These are phyloP conservation scores for Hemileccinum rubropunctum DNA, from an alignment of 768 basidiomycete genomes.

Conservation along the genomic window DNA sequence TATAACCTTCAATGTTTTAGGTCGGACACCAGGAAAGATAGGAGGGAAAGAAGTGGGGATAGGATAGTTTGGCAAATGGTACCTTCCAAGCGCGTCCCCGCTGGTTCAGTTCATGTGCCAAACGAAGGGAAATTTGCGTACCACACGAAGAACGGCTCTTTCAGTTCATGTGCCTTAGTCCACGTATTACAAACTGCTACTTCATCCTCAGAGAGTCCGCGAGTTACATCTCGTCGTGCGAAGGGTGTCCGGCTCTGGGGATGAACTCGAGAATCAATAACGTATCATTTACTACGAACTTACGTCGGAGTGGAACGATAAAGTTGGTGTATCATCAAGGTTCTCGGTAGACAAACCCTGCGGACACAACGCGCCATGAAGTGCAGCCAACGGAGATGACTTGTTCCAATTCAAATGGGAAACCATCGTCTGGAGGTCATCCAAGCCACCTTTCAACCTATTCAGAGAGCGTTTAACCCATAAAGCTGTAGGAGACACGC, in stretches of 20 bases:
- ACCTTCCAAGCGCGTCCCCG: constrained; percentile 31
- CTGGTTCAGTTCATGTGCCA: constrained; percentile 4
- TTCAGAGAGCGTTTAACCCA: not conserved
- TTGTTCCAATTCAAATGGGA: constrained; percentile 53
- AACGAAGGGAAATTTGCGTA: constrained; percentile 21
- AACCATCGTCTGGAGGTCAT: constrained; percentile 45
- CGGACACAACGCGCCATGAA: constrained; percentile 53
- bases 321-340: constrained; percentile 35
- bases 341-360: constrained; percentile 26
- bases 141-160: constrained; percentile 37
- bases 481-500: not conserved
- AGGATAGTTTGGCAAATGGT: constrained; percentile 52
- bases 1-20: constrained; percentile 27
- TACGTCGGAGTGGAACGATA: constrained; percentile 37
- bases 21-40: constrained; percentile 33
- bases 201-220: constrained; percentile 50
- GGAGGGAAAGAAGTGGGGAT: constrained; percentile 59
- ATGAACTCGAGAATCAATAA: not conserved
- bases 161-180: constrained; percentile 30
- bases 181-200: constrained; percentile 39
- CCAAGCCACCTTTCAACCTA: constrained; percentile 34
- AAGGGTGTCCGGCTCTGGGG: constrained; percentile 29
- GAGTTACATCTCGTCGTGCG: constrained; percentile 51
- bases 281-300: constrained; percentile 1
- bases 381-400: constrained; percentile 50